phyloP scores from a whole-genome alignment of 1,284 basidiomycete species.

The Leucoagaricus sp. region DNA sequence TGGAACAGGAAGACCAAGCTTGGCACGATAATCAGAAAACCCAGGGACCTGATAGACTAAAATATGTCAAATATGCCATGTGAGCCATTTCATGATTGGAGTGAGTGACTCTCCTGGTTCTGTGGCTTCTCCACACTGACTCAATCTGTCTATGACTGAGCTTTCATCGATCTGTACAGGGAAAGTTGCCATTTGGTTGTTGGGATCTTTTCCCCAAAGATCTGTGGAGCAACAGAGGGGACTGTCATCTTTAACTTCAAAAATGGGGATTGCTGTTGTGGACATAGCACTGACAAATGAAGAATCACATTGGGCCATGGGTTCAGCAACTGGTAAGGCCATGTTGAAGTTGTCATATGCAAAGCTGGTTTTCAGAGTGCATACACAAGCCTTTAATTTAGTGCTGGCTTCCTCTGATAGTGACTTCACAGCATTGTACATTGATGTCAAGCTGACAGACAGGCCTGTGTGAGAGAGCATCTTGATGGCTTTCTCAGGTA shows the following conservation, averaged over 20 bases:
- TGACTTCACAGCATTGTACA: slow-evolving; percentile 17
- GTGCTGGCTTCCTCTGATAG: slow-evolving; percentile 13
- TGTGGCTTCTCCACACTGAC: not conserved
- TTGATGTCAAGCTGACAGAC: slow-evolving; percentile 21
- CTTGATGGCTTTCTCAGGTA: slow-evolving; percentile 18
- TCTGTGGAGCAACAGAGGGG: not conserved
- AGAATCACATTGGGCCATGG: not conserved
- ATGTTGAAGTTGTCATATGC: slow-evolving; percentile 37
- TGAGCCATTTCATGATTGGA: not conserved
- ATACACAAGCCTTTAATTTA: not conserved
- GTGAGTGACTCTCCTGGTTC: not conserved
- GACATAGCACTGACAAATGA: slow-evolving; percentile 5
- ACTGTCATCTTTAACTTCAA: not conserved
- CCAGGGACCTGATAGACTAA: not conserved
- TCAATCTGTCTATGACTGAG: not conserved
- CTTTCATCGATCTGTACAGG: not conserved
- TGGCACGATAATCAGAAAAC: not conserved
- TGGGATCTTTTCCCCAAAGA: not conserved
- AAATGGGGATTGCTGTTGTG: not conserved
- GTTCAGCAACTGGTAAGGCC: slow-evolving; percentile 1
- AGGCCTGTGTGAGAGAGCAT: slow-evolving; percentile 25
- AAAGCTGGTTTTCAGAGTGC: slow-evolving; percentile 19
- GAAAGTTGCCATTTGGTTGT: not conserved
- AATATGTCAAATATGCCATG: not conserved
- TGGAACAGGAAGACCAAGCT: not conserved